phyloP scores from a whole-genome alignment of 768 basidiomycete genomes.

The Collybia sp. region DNA sequence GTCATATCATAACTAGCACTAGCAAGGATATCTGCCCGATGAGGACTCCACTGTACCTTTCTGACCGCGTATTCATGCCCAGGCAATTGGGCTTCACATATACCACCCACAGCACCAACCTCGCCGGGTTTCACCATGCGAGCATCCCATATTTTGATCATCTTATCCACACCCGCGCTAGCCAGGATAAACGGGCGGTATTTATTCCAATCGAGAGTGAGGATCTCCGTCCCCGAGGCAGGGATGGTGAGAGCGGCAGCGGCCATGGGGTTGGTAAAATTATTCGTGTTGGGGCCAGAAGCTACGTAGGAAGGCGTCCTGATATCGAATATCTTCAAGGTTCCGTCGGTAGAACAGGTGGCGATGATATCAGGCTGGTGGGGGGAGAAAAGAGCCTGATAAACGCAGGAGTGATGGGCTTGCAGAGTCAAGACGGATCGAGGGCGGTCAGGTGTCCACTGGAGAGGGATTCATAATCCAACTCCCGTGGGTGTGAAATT shows the following conservation, averaged over 20 bases:
- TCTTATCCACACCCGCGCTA: slow-evolving; percentile 75
- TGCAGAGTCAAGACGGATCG: slow-evolving; percentile 78
- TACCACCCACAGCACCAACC: slow-evolving; percentile 57
- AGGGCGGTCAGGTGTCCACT: slow-evolving; percentile 88
- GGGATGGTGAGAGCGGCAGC: slow-evolving; percentile 74
- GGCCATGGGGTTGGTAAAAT: slow-evolving; percentile 63
- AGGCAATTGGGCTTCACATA: slow-evolving; percentile 62
- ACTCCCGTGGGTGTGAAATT: not conserved
- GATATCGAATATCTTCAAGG: slow-evolving; percentile 78
- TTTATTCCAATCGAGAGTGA: slow-evolving; percentile 91
- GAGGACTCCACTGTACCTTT: slow-evolving; percentile 87
- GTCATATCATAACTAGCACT: slow-evolving; percentile 92
- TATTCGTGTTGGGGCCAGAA: slow-evolving; percentile 42
- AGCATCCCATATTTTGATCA: slow-evolving; percentile 79
- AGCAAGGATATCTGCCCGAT: slow-evolving; percentile 64
- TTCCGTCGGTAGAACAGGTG: slow-evolving; percentile 85
- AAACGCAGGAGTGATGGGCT: slow-evolving; percentile 83
- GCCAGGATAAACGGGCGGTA: slow-evolving; percentile 77
- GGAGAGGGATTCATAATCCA: slow-evolving; percentile 4
- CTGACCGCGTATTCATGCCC: slow-evolving; percentile 92
- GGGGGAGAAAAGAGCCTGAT: slow-evolving; percentile 89
- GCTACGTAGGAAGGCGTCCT: slow-evolving; percentile 57
- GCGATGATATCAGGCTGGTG: slow-evolving; percentile 80
- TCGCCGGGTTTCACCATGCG: slow-evolving; percentile 70
- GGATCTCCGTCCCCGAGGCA: slow-evolving; percentile 72